These are phyloP conservation scores for Castanea crenata DNA, from an alignment of 306 rosid genomes.

Conservation along the genomic window DNA sequence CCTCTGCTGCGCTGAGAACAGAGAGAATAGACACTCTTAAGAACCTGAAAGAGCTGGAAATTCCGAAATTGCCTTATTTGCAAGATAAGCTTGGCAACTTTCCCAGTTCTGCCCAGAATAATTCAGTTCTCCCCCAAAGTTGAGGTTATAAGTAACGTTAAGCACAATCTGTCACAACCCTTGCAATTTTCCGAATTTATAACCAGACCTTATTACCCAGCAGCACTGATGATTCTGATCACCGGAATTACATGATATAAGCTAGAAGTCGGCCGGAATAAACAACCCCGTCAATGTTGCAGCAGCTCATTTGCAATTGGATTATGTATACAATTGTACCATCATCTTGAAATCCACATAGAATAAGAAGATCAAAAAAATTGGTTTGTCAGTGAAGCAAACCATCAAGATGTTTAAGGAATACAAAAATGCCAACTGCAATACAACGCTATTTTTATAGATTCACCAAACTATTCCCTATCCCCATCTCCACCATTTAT, in stretches of 20 bases:
- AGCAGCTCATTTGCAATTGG: too few species aligned
- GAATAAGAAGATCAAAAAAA: background rate
- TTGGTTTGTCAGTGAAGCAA: background rate
- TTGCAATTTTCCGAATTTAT: too few species aligned
- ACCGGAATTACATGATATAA: background rate
- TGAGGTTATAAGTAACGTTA: too few species aligned
- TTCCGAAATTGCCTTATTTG: too few species aligned
- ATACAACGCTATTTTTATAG: background rate
- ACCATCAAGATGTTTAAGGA: background rate
- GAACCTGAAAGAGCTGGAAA: background rate
- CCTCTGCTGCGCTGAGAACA: too few species aligned
- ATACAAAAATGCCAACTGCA: background rate
- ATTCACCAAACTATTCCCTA: background rate
- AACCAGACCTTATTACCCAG: too few species aligned
- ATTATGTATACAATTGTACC: too few species aligned
- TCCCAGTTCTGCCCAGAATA: background rate
- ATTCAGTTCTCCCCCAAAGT: background rate
- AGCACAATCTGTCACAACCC: too few species aligned
- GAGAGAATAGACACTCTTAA: background rate
- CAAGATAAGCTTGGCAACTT: too few species aligned
- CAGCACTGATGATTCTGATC: too few species aligned
- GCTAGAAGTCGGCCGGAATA: background rate
- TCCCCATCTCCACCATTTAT: background rate
- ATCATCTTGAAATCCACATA: too few species aligned
- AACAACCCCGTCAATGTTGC: background rate